Evolutionary conservation across 2,329 filamentous ascomycete species (phyloP), one percentile per base, ranked within the genome.

Genomic region (Epichloe sylvatica): DNA sequence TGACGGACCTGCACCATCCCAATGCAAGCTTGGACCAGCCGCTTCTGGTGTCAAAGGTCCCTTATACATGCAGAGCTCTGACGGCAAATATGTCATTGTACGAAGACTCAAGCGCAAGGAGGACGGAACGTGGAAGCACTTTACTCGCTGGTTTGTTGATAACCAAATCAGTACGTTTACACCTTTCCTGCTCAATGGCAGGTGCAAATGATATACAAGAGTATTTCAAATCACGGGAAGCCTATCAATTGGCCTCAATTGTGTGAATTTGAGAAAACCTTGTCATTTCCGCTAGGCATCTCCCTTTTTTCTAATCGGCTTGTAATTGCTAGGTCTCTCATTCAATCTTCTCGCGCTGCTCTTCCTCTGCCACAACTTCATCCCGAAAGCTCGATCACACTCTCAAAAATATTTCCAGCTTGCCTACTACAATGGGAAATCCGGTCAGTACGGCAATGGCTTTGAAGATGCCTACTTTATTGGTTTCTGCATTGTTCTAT

Each of bases 361-460:
- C 55, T 80, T 84, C 64, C 80, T 94, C 55, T 81, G 86, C 50
- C 88, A 96, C 70, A 71, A 82, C 59, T 82, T 84, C 62, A 88
- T 95, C 63, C 89, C 91, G 47, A 83, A 83, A 59, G 80, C 89
- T 45, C 80, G 87, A 55, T 72, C 77, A 48, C 81, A 85, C 60
- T 94, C 89, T n/a, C 75, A 77, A 60, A 92, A 90, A 58, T 95
- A 95, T 73, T 89, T 94, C 69, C 77, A 80, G 50, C 77, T 96
- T 51, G 90, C 86, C 51, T 92, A 97, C 71, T 82, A 83, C 67
- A 86, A 91, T 62, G 68, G 79, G 0, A 62, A 71, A 7, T 80
- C 81, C 1, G 81, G 79, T 42, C 69, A 77, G 53, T 97, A 95
- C 66, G 78, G 78, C 44, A 77, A 84, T 56, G 91, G 92, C 53